Evolutionary conservation across 106 monocot species (phyloP).

Genomic region (Phalaenopsis aphrodite): DNA sequence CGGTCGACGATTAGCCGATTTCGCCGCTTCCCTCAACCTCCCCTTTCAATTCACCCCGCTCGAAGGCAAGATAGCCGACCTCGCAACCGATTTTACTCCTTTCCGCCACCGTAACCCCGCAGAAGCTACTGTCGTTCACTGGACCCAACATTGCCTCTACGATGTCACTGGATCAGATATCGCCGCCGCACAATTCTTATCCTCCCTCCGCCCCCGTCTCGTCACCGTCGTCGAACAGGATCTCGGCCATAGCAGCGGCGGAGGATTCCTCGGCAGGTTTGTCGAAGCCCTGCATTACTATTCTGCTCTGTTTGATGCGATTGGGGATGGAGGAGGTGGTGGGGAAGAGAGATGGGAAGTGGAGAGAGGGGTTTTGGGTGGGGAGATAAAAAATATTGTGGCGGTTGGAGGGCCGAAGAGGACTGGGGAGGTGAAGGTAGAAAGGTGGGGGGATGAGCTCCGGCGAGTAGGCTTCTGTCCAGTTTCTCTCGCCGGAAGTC

Average conservation of each 20-base stretch:
- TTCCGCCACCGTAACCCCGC: slow-evolving; percentile 12
- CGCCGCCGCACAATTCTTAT: slow-evolving; percentile 23
- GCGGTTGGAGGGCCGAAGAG: slow-evolving; percentile 66
- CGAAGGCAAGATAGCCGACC: slow-evolving; percentile 43
- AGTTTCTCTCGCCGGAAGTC: slow-evolving; percentile 61
- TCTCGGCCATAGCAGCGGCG: slow-evolving; percentile 23
- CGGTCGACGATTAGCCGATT: slow-evolving; percentile 42
- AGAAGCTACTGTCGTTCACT: slow-evolving; percentile 44
- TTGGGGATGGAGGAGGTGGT: slow-evolving; percentile 39
- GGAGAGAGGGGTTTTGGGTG: slow-evolving; percentile 70
- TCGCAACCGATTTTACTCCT: slow-evolving; percentile 1
- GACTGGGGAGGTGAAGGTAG: slow-evolving; percentile 62
- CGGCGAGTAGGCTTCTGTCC: slow-evolving; percentile 38
- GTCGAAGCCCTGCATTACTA: slow-evolving; percentile 60
- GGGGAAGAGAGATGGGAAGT: slow-evolving; percentile 52
- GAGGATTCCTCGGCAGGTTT: slow-evolving; percentile 44
- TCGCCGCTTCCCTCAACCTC: slow-evolving; percentile 56
- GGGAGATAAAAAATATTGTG: slow-evolving; percentile 76
- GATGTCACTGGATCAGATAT: slow-evolving; percentile 51
- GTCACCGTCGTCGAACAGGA: slow-evolving; percentile 57
- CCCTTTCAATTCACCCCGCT: slow-evolving; percentile 41
- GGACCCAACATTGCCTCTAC: slow-evolving; percentile 61
- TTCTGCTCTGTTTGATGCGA: slow-evolving; percentile 60
- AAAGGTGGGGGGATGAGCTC: slow-evolving; percentile 66
- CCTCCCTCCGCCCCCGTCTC: slow-evolving; percentile 28